phyloP scores from a whole-genome alignment of 306 rosid genomes.

The Gastrolobium villosum region DNA sequence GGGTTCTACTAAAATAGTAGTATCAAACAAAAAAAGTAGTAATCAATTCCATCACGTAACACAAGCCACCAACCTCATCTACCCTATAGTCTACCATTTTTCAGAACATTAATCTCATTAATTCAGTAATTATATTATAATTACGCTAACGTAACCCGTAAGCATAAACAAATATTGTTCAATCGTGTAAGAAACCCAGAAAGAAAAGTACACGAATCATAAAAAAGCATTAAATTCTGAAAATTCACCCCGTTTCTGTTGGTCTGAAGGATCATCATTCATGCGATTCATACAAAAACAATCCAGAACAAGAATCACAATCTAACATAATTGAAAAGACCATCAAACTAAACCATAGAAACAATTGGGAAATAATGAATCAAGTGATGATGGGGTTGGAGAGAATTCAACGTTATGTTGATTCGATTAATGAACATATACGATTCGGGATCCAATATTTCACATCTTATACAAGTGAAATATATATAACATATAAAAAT shows the following conservation, averaged over 20 bases:
- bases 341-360: neutral
- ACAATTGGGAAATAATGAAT: neutral
- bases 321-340: neutral
- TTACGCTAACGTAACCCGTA: neutral
- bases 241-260: constrained; percentile 11
- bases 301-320: neutral
- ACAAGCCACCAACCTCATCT: constrained; percentile 53
- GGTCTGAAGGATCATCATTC: neutral
- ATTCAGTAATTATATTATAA: neutral
- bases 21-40: neutral
- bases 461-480: constrained; percentile 57
- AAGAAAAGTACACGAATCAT: neutral
- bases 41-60: constrained; percentile 52
- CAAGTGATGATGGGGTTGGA: neutral
- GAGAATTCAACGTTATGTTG: constrained; percentile 48
- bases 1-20: neutral
- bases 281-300: constrained; percentile 1
- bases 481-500: constrained; percentile 25
- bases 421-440: constrained; percentile 50
- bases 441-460: constrained; percentile 53
- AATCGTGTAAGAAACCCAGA: neutral
- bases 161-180: neutral
- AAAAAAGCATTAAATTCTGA: neutral
- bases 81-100: constrained; percentile 31
- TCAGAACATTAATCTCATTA: neutral